These are phyloP conservation scores for Sporothrix humicola DNA, from an alignment of 2,329 filamentous ascomycete genomes.

Conservation along the genomic window DNA sequence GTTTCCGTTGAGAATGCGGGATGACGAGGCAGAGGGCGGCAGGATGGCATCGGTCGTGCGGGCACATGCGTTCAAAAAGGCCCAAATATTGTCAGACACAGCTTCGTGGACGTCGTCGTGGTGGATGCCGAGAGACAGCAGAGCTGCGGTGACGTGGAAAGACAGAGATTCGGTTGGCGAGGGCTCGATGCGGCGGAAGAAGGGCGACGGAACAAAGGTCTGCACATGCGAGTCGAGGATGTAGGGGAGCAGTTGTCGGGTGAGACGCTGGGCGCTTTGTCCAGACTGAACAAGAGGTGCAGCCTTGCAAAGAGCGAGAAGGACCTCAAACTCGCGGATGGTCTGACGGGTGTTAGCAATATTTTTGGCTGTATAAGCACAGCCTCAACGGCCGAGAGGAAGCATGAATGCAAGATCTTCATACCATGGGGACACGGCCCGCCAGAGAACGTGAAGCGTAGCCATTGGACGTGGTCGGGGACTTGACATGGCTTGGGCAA, in stretches of 20 bases:
- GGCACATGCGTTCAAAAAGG: conserved; percentile 74
- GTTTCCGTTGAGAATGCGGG: conserved; percentile 25
- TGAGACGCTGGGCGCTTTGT: conserved; percentile 77
- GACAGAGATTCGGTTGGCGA: conserved; percentile 88
- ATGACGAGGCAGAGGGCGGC: conserved; percentile 40
- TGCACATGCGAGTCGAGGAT: conserved; percentile 84
- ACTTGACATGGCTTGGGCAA: conserved; percentile 55
- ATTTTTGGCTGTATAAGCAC: no score
- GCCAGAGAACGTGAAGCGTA: conserved; percentile 52
- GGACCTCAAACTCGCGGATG: conserved; percentile 87
- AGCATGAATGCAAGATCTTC: conserved; percentile 13
- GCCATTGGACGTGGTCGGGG: conserved; percentile 57
- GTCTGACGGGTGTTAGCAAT: conserved; percentile 58
- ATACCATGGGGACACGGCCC: conserved; percentile 66
- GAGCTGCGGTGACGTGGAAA: conserved; percentile 76
- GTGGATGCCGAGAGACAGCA: conserved; percentile 79
- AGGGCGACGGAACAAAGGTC: conserved; percentile 77
- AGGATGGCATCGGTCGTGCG: conserved; percentile 63
- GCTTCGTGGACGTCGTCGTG: conserved; percentile 71
- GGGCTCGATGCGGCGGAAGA: conserved; percentile 80
- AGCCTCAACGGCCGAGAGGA: no score
- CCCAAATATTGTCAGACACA: conserved; percentile 69
- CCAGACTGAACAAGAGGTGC: conserved; percentile 73
- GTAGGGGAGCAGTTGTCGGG: conserved; percentile 81
- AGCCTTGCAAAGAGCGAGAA: conserved; percentile 89